These are phyloP conservation scores for Brassica hybrid DNA, from an alignment of 441 rosid species.

Conservation along the genomic window DNA sequence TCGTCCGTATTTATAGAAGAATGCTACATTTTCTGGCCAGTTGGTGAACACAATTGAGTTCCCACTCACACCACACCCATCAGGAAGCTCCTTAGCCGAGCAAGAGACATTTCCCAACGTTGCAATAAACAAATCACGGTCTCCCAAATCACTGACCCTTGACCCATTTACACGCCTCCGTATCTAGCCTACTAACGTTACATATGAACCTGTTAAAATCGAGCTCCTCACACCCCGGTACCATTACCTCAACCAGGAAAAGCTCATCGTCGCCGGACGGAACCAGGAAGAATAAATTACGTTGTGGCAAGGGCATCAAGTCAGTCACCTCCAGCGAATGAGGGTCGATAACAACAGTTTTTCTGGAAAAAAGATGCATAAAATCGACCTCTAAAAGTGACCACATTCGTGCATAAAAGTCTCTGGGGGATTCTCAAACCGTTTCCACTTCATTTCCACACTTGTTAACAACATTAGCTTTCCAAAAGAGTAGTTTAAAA, in stretches of 20 bases:
- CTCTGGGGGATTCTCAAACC: not conserved
- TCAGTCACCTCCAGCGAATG: not conserved
- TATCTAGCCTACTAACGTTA: conserved; percentile 18
- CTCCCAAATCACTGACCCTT: conserved; percentile 7
- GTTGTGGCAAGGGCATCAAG: not conserved
- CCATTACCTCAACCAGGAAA: not conserved
- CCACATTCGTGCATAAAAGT: not conserved
- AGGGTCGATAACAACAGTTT: conserved; percentile 13
- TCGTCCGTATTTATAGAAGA: not conserved
- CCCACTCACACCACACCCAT: conserved; percentile 15
- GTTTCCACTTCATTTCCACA: conserved; percentile 1
- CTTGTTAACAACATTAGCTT: conserved; percentile 8
- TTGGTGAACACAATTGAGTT: not conserved
- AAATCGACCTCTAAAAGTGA: conserved; percentile 13
- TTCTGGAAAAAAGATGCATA: not conserved
- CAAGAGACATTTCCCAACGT: not conserved
- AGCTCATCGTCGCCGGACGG: conserved; percentile 7
- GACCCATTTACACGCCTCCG: conserved; percentile 4
- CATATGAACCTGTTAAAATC: not conserved
- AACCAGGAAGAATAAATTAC: not conserved
- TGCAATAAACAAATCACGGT: not conserved
- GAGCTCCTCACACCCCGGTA: not conserved
- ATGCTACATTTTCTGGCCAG: not conserved
- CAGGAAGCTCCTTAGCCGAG: conserved; percentile 12
- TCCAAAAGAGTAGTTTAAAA: not conserved